Evolutionary conservation across 2,329 filamentous ascomycete species (phyloP), one percentile per base, ranked within the genome.

Genomic region (Plectosphaerella sp.): DNA sequence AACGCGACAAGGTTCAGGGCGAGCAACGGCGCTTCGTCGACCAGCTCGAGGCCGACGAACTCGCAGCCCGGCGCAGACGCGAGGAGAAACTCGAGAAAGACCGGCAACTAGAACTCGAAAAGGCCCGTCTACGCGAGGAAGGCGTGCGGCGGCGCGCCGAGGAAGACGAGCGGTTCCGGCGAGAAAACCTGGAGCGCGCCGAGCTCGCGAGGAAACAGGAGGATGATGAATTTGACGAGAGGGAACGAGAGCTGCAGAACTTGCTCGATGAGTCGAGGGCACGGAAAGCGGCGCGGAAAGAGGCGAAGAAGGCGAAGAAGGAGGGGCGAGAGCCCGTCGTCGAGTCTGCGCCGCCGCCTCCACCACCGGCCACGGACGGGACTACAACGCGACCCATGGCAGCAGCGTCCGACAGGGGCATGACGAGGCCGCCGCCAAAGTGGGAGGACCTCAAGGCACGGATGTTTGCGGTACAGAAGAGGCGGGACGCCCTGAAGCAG

Each of bases 41-140:
- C 63, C 91, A 97, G 64, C 73, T 97, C 48, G 91, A 96, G 71
- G 80, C 83, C 24, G 76, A 88, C 18, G 93, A 96, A 68, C 75
- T 80, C 28, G 84, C 85, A 3, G 75, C 84, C 49, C 85, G 83
- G 64, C 72, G 82, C 43, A 73, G 82, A 55, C 79, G 79, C 70
- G 79, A 75, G 35, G 78, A 69, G 12, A 70, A 69, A 51, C 68
- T 73, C 45, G 65, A 71, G 50, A 57, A 56, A 9, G 62, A 65
- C 6, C 62, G 61, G 46, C 64, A 71, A n/a, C 54, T 72, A 42
- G 65, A 72, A 49, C 66, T 65, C 50, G 71, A 75, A 55, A 63
- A 66, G 25, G 64, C 63, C 42, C 63, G 69, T 18, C 57, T 73
- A 7, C 62, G 65, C 6, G 71, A 74, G 54, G 55, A 58, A 22